Conservation (phyloP, 140 eudicot species). For the Erigeron philadelphicus region DNA sequence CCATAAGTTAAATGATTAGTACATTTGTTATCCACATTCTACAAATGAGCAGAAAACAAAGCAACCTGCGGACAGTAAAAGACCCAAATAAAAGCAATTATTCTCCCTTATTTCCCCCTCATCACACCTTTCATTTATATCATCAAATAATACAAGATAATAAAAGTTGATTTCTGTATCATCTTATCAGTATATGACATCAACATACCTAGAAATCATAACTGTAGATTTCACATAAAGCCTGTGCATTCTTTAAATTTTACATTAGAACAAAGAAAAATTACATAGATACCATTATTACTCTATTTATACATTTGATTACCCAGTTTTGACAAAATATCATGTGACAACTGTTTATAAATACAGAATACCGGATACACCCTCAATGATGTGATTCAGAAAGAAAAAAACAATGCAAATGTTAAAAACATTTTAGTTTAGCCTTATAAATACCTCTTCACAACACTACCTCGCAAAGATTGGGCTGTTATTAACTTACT, state of each 20-base stretch:
- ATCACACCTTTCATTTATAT: conserved; percentile 5
- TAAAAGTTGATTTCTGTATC: neutral
- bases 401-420: neutral
- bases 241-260: conserved; percentile 7
- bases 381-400: neutral
- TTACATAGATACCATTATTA: conserved; percentile 12
- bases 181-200: neutral
- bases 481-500: neutral
- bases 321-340: conserved; percentile 12
- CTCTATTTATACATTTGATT: neutral
- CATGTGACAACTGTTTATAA: neutral
- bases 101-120: neutral
- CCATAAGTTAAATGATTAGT: neutral
- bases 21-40: conserved; percentile 13
- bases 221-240: neutral
- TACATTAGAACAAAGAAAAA: neutral
- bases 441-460: neutral
- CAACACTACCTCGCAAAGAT: neutral
- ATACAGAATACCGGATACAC: neutral
- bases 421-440: neutral
- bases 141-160: neutral
- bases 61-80: conserved; percentile 3
- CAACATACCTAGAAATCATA: conserved; percentile 11
- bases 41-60: conserved; percentile 10
- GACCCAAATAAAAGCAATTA: conserved; percentile 3